A percentile compares a stretch with the other conserved stretches of the same genome.
Evolutionary conservation across 2,329 filamentous ascomycete genomes (phyloP).

Genomic region (Epichloe typhina): DNA sequence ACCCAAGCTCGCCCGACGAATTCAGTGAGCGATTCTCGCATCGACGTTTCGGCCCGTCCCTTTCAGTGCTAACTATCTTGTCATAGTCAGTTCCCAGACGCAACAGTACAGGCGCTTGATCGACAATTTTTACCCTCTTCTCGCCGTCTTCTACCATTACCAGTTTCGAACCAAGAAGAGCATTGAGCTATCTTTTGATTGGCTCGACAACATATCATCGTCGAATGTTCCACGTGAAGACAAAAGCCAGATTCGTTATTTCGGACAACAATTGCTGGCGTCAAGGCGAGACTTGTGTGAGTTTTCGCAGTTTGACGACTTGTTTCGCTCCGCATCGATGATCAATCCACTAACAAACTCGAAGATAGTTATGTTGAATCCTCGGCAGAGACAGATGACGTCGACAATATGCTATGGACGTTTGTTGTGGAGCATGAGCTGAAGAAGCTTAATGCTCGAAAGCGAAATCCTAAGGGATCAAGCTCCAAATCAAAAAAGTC

Average conservation of each 20-base stretch:
- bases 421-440: constrained; percentile 26
- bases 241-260: constrained; percentile 14
- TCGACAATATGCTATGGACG: constrained; percentile 16
- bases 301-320: constrained; percentile 5
- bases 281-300: constrained; percentile 24
- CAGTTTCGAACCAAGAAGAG: constrained; percentile 28
- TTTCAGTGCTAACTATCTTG: not conserved
- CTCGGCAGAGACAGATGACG: constrained; percentile 9
- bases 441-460: constrained; percentile 25
- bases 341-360: not conserved
- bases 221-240: constrained; percentile 14
- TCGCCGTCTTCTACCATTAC: constrained; percentile 27
- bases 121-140: constrained; percentile 23
- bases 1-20: constrained; percentile 11
- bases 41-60: not conserved
- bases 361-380: constrained; percentile 20
- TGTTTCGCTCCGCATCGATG: not conserved
- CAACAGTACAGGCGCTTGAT: constrained; percentile 16
- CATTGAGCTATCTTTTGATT: constrained; percentile 25
- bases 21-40: constrained; percentile 2
- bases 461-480: constrained; percentile 15
- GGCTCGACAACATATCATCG: constrained; percentile 19
- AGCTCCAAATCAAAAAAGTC: constrained; percentile 14
- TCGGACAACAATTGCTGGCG: constrained; percentile 20
- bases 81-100: constrained; percentile 9